Conservation (phyloP, 2,329 filamentous ascomycete species). For the Scytalidium sp. region DNA sequence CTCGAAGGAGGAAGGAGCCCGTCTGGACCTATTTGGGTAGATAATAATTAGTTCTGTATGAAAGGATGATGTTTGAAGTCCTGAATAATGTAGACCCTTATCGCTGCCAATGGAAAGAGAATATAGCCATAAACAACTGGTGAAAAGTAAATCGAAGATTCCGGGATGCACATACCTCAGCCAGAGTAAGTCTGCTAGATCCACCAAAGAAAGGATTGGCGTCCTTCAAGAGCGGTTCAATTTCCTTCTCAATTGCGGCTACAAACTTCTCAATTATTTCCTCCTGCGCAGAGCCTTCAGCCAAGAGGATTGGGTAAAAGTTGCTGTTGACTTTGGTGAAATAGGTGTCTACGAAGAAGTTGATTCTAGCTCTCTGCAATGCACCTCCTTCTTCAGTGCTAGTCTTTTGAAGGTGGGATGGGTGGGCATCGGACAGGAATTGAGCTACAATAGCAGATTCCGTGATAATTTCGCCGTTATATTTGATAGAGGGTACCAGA, state of each 20-base stretch:
- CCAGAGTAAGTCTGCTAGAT: slow-evolving; percentile 63
- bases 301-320: slow-evolving; percentile 40
- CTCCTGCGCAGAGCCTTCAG: slow-evolving; percentile 39
- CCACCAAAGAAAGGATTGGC: slow-evolving; percentile 63
- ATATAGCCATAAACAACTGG: slow-evolving; percentile 23
- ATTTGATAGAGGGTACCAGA: slow-evolving; percentile 68
- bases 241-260: slow-evolving; percentile 59
- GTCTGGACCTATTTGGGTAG: slow-evolving; percentile 47
- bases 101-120: no score
- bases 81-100: no score
- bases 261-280: slow-evolving; percentile 50
- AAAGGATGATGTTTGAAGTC: no score
- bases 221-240: slow-evolving; percentile 65
- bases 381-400: slow-evolving; percentile 51
- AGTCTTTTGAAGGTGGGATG: slow-evolving; percentile 62
- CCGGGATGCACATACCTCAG: slow-evolving; percentile 57
- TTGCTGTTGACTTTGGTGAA: slow-evolving; percentile 55
- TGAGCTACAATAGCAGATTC: slow-evolving; percentile 73
- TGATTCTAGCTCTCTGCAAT: slow-evolving; percentile 61
- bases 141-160: slow-evolving; percentile 4
- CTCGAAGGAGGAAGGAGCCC: slow-evolving; percentile 64
- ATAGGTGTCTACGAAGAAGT: slow-evolving; percentile 72
- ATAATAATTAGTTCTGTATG: no score
- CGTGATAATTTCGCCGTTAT: slow-evolving; percentile 64
- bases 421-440: slow-evolving; percentile 68